Conservation (phyloP, 345 rosid species). For the Citrus australasica region DNA sequence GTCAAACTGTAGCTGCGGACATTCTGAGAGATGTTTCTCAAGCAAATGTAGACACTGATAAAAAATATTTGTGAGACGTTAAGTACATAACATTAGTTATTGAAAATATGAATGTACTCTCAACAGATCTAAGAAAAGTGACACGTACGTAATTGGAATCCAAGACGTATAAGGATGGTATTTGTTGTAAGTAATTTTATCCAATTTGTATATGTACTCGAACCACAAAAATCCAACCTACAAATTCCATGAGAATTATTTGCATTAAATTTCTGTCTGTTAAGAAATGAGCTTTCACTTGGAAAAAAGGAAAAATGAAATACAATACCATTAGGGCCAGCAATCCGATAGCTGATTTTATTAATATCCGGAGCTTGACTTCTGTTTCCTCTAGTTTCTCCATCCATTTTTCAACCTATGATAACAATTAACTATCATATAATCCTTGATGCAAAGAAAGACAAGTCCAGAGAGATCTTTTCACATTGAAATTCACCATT, state of each 20-base stretch:
- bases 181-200: constrained; percentile 88
- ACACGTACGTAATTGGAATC: constrained; percentile 94
- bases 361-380: constrained; percentile 54
- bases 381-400: constrained; percentile 95
- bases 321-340: constrained; percentile 54
- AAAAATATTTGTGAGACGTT: constrained; percentile 15
- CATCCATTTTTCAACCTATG: constrained; percentile 96
- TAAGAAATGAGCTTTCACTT: constrained; percentile 2
- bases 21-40: constrained; percentile 80
- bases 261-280: constrained; percentile 2
- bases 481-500: constrained; percentile 3
- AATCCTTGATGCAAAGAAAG: constrained; percentile 1
- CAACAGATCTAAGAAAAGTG: constrained; percentile 8
- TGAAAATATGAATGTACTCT: not conserved
- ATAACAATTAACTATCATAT: constrained; percentile 11
- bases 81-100: constrained; percentile 4
- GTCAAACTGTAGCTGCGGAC: constrained; percentile 88
- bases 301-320: not conserved
- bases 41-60: constrained; percentile 81
- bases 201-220: constrained; percentile 89
- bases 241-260: constrained; percentile 22
- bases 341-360: constrained; percentile 58
- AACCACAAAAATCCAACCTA: constrained; percentile 86
- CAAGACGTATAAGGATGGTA: constrained; percentile 98
- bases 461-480: not conserved